Percentiles rank a stretch among this genome's conserved stretches.
Evolutionary conservation across 2,329 filamentous ascomycete genomes (phyloP).

Genomic region (Penicillium freii): DNA sequence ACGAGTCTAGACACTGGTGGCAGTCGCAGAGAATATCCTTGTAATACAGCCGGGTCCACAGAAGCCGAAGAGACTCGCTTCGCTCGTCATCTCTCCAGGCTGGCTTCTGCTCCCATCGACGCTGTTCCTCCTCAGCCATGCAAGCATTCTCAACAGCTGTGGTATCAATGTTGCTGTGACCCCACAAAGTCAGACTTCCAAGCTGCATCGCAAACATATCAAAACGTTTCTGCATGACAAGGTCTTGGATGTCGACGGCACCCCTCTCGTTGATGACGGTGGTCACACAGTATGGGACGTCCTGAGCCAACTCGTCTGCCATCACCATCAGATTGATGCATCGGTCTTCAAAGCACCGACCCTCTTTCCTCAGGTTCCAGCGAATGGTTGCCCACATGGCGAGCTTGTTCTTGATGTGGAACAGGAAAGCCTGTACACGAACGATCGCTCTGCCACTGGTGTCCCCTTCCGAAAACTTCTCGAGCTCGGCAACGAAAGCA

Average conservation of each 20-base stretch:
- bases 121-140: not conserved
- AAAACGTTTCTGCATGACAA: accelerated
- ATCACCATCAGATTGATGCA: not conserved
- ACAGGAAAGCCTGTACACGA: not conserved
- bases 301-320: not conserved
- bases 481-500: not conserved
- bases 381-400: not conserved
- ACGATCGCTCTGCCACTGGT: not conserved
- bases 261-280: not conserved
- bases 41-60: not conserved
- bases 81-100: not conserved
- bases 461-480: not conserved
- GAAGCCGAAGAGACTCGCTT: not conserved
- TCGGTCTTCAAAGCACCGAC: not conserved
- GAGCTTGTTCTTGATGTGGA: not conserved
- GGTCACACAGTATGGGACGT: accelerated
- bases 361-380: not conserved
- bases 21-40: not conserved
- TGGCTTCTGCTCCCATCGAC: not conserved
- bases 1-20: not conserved
- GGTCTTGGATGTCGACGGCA: accelerated
- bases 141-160: not conserved
- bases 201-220: not conserved
- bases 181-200: not conserved
- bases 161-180: not conserved